Evolutionary conservation across 192 early-diverging fungal genomes (phyloP), one percentile per base, ranked within the genome.

Genomic region (Coemansia sp.): DNA sequence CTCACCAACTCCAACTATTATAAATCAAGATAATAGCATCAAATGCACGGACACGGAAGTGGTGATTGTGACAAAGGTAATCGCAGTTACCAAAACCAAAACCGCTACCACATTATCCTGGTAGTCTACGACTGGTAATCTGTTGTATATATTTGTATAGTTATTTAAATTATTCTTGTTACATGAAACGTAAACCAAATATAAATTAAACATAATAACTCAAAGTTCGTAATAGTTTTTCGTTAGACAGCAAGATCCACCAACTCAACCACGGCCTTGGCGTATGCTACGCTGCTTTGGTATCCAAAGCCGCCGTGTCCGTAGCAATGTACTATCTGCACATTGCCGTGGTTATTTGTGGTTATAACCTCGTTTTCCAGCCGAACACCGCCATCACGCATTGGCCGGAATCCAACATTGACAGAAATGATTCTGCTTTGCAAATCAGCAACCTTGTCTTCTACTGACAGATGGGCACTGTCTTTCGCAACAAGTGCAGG

Each of bases 271-370:
- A 76, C 74, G 8, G 41, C 43, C 37, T 65, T 47, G 9, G 74
- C 74, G 50, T 64, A 76, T 18, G 60, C 69, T 13, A 71, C 13
- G 47, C 74, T 76, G 61, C 61, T 75, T 67, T 66, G 70, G 47
- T 77, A 85, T 67, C 87, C 89, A 79, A 79, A 89, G 2, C 87
- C 87, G 12, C 76, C 85, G 69, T 91, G 89, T 4, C 89, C 89
- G 63, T 91, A 91, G 67, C 85, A 87, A 64, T 91, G 89, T 8
- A 86, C 84, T 4, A 88, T 75, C 3, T 76, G 39, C 5, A 87
- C 61, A 16, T 40, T 41, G 19, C 67, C 21, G n/a, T 41, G 7
- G 0, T 6, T 44, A 16, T 9, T 37, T n/a, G 45, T n/a, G 18
- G 37, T n/a, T 21, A 58, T 61, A 9, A 26, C 21, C 26, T 69